Percentiles rank a stretch among this genome's conserved stretches.
Conservation (phyloP, 2,329 filamentous ascomycete genomes). For the Fusarium phyllophilum region DNA sequence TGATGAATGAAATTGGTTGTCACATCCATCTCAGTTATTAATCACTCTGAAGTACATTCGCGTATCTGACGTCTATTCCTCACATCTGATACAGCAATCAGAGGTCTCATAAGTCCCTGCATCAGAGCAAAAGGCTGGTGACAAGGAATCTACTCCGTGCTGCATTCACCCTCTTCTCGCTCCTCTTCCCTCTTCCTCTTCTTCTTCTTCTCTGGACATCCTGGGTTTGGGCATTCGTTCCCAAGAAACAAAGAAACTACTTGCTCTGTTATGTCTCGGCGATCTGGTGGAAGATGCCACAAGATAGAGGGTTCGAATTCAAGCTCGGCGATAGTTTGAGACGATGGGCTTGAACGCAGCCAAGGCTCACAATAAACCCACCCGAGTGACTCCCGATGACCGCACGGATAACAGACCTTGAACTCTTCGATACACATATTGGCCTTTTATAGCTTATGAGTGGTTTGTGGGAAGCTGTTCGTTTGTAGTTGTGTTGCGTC, state of each 20-base stretch:
- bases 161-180: background rate
- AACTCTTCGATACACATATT: background rate
- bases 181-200: background rate
- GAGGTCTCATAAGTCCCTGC: background rate
- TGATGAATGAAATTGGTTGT: background rate
- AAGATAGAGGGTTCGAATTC: background rate
- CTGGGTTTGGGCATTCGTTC: background rate
- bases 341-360: background rate
- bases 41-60: background rate
- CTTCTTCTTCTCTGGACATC: background rate
- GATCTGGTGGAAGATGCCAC: background rate
- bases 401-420: background rate
- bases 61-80: rapidly evolving
- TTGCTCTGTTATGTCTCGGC: background rate
- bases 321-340: background rate
- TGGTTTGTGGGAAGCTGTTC: too few species aligned
- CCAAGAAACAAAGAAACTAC: background rate
- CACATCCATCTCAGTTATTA: too few species aligned
- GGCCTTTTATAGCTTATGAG: too few species aligned
- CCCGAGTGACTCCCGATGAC: background rate
- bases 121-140: background rate
- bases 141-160: background rate
- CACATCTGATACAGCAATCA: background rate
- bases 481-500: too few species aligned
- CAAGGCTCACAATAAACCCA: background rate